Evolutionary conservation across 1,284 basidiomycete species (phyloP).

Genomic region (Rhodofomes roseus): DNA sequence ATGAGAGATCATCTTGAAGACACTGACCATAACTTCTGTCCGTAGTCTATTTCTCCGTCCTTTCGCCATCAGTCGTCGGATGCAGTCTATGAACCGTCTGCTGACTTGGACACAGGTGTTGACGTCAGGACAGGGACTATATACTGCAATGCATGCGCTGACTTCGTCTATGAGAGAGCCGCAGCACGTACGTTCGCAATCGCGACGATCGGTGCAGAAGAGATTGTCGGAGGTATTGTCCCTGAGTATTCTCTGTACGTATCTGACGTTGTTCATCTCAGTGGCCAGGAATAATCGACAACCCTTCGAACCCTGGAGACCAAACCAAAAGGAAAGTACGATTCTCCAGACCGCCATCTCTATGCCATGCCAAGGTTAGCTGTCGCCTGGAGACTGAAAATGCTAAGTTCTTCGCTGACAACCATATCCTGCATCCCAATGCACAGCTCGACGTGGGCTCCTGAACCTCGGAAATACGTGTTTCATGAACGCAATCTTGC

Average conservation of each 20-base stretch:
- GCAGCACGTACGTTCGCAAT: conserved; percentile 38
- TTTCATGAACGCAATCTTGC: conserved; percentile 91
- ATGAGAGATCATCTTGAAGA: conserved; percentile 53
- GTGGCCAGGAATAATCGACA: conserved; percentile 39
- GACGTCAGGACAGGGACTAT: conserved; percentile 56
- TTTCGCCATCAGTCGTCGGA: no score
- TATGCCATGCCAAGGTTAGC: conserved; percentile 63
- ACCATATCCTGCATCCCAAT: not conserved
- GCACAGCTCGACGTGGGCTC: conserved; percentile 75
- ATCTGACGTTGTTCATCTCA: conserved; percentile 14
- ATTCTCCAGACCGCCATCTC: conserved; percentile 32
- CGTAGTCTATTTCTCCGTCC: conserved; percentile 27
- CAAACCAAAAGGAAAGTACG: conserved; percentile 32
- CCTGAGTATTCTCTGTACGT: not conserved
- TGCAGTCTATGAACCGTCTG: not conserved
- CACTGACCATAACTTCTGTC: conserved; percentile 65
- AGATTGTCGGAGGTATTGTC: conserved; percentile 39
- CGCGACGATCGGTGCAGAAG: conserved; percentile 43
- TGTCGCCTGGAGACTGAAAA: not conserved
- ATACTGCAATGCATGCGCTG: conserved; percentile 56
- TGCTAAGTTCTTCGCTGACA: not conserved
- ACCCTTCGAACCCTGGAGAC: conserved; percentile 43
- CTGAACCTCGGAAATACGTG: conserved; percentile 95
- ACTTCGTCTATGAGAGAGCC: conserved; percentile 49
- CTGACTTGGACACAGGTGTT: conserved; percentile 37